Base-by-base conservation (phyloP, 768 basidiomycete species). In the Mycena floridula region DNA sequence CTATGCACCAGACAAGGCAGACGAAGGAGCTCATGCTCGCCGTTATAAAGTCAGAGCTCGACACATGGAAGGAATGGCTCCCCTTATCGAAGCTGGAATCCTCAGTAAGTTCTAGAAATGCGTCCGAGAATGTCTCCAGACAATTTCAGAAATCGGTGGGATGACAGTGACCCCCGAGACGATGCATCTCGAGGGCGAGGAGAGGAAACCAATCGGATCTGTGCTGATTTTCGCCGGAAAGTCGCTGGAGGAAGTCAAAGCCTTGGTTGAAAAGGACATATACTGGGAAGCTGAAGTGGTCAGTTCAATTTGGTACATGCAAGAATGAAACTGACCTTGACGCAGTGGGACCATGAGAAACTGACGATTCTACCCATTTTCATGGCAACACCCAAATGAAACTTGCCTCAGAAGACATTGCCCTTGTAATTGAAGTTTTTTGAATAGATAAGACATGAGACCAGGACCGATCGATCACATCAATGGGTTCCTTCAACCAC, bases 1-100 rank as follows among this genome's bases (percentile, higher is more conserved):
- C 4, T 81, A 68, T 49, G 77, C 79, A 1, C 77, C 76, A 5
- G 81, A 82, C 55, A 67, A 52, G 49, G 64, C 67, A n/a, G 73
- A 75, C 47, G 58, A 60, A 12, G 71, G 57, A 0, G 62, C 70
- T 2, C 63, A 69, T 37, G 65, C 59, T 3, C 62, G 68, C 27
- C 61, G 81, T 36, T 68, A 75, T 60, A 54, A 59, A 4, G 72
- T 80, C 7, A 64, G 79, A 36, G 56, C 62, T 3, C 51, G 56
- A 20, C 80, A 82, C 50, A 52, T 80, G 12, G 56, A 63, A 16
- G 59, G 50, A 7, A 68, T 73, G 7, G 58, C 59, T 23, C 57
- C 63, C 16, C 49, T 59, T 18, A 63, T 71, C 48, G 54, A 67
- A 36, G 53, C 60, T 11, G 75, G 74, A 15, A 46, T 69, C 23